These are phyloP conservation scores for Vaccinium corymbosum DNA, from an alignment of 148 eudicot species.

Conservation along the genomic window DNA sequence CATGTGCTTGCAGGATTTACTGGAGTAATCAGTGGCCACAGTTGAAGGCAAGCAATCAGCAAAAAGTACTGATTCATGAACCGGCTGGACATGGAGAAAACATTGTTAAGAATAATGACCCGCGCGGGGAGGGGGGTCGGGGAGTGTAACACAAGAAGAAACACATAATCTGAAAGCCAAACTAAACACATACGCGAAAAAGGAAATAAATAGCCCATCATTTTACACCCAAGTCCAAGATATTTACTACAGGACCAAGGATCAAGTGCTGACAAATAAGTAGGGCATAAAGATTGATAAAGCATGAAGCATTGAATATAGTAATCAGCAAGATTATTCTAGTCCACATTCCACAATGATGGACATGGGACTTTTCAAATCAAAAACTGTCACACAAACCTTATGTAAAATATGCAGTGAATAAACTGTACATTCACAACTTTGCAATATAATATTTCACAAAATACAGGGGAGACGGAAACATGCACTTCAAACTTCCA, in stretches of 20 bases:
- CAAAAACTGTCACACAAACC: not conserved
- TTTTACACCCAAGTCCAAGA: not conserved
- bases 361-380: not conserved
- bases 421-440: not conserved
- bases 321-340: not conserved
- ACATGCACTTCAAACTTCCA: not conserved
- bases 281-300: not conserved
- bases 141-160: not conserved
- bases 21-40: slow-evolving; percentile 97
- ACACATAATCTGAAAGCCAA: not conserved
- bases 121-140: not conserved
- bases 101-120: slow-evolving; percentile 18
- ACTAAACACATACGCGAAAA: not conserved
- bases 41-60: slow-evolving; percentile 98
- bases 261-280: not conserved
- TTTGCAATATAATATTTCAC: not conserved
- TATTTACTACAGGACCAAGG: not conserved
- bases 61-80: slow-evolving; percentile 99
- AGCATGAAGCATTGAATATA: not conserved
- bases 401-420: not conserved
- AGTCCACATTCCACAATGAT: not conserved
- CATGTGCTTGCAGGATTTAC: slow-evolving; percentile 98
- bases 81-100: slow-evolving; percentile 54
- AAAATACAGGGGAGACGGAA: not conserved
- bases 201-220: not conserved